A percentile compares a stretch with the other conserved stretches of the same genome.
These are phyloP conservation scores for Solanum aculeatissimum DNA, from an alignment of 305 asterid species.

Conservation along the genomic window DNA sequence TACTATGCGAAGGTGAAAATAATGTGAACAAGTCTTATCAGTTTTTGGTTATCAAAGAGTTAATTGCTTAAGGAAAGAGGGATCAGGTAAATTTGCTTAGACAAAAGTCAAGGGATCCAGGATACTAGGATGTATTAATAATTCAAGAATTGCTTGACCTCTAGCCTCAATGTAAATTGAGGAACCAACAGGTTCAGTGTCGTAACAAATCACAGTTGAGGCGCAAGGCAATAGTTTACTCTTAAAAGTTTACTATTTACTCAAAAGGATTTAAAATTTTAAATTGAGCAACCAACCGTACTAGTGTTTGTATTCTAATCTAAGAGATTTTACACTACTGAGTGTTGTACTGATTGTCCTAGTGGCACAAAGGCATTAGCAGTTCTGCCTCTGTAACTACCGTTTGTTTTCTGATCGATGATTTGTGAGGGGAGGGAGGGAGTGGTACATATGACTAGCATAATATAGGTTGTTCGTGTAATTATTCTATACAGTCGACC, in stretches of 20 bases:
- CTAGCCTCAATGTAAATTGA: neutral
- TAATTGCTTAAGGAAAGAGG: neutral
- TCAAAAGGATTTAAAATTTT: neutral
- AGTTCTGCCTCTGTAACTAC: neutral
- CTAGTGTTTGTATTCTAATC: neutral
- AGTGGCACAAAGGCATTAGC: neutral
- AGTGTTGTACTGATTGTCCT: neutral
- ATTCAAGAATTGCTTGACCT: neutral
- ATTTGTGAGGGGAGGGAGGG: neutral
- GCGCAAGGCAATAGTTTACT: neutral
- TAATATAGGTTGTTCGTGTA: neutral
- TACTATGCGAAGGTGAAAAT: neutral
- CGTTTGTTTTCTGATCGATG: neutral
- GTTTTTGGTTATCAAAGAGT: neutral
- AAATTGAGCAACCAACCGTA: neutral
- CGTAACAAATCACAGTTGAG: neutral
- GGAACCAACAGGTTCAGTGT: neutral
- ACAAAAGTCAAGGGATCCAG: neutral
- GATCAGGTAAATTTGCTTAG: neutral
- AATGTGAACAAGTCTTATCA: neutral
- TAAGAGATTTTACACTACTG: neutral
- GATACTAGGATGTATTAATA: neutral
- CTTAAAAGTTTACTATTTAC: neutral
- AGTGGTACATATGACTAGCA: neutral
- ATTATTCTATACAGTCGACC: neutral